These are phyloP conservation scores for Euphorbia lathyris DNA, from an alignment of 345 rosid genomes.

Conservation along the genomic window DNA sequence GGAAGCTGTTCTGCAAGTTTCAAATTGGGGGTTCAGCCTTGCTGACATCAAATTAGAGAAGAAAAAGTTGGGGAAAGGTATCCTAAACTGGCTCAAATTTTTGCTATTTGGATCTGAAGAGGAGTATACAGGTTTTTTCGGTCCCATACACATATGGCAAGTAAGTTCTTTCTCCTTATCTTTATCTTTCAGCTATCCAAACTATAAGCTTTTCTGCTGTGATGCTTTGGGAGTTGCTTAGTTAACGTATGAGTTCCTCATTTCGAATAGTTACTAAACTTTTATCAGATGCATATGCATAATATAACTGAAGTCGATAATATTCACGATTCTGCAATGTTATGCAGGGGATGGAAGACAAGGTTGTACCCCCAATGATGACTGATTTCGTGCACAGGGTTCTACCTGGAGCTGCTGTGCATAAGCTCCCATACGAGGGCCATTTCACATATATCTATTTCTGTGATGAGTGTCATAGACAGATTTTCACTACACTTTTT, in stretches of 20 bases:
- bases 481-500: slow-evolving; percentile 60
- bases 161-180: slow-evolving; percentile 26
- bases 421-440: slow-evolving; percentile 70
- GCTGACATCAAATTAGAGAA: slow-evolving; percentile 56
- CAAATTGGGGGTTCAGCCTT: slow-evolving; percentile 69
- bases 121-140: slow-evolving; percentile 59
- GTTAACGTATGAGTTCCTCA: not conserved
- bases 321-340: slow-evolving; percentile 29
- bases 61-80: slow-evolving; percentile 42
- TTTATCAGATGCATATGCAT: not conserved
- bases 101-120: slow-evolving; percentile 35
- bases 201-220: not conserved
- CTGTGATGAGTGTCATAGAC: slow-evolving; percentile 69
- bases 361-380: slow-evolving; percentile 64
- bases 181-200: not conserved
- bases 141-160: slow-evolving; percentile 80
- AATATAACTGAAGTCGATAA: too few species aligned
- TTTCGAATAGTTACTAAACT: slow-evolving; percentile 1
- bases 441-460: slow-evolving; percentile 61
- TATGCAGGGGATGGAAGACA: slow-evolving; percentile 65
- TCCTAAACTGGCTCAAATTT: slow-evolving; percentile 37
- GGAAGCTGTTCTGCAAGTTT: slow-evolving; percentile 63
- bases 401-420: slow-evolving; percentile 66
- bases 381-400: slow-evolving; percentile 65
- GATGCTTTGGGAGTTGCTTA: not conserved